phyloP scores from a whole-genome alignment of 192 early-diverging fungal genomes.

The Podila clonocystis region DNA sequence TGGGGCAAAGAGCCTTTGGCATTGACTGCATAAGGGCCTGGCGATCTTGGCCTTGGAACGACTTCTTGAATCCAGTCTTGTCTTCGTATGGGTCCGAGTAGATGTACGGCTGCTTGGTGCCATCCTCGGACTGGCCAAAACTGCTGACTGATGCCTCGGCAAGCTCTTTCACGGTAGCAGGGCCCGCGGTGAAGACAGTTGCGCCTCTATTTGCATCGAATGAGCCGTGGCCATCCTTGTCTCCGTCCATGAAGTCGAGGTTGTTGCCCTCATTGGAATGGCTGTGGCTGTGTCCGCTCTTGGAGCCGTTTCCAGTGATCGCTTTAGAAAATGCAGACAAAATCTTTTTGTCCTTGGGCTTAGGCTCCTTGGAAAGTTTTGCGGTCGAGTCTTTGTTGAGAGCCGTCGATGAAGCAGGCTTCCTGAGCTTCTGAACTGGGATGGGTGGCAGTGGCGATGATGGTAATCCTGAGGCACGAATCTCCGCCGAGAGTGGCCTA shows the following conservation, averaged over 20 bases:
- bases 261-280: conserved; percentile 15
- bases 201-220: not conserved
- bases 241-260: conserved; percentile 9
- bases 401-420: not conserved
- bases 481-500: not conserved
- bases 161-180: conserved; percentile 27
- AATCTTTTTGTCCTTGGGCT: conserved; percentile 21
- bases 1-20: not conserved
- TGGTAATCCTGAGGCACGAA: too few species aligned
- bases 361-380: conserved; percentile 1
- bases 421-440: not conserved
- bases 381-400: not conserved
- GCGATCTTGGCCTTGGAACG: not conserved
- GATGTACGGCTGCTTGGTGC: conserved; percentile 21
- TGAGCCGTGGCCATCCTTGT: not conserved
- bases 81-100: conserved; percentile 33
- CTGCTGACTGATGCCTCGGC: conserved; percentile 1
- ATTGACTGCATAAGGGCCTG: not conserved
- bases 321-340: conserved; percentile 35
- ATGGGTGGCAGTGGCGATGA: not conserved
- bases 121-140: conserved; percentile 1
- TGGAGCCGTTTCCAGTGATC: conserved; percentile 11
- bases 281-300: not conserved
- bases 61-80: not conserved
- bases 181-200: not conserved